Percentiles rank a stretch among this genome's conserved stretches.
phyloP scores from a whole-genome alignment of 176 grass and related monocot genomes.

The Coix lacrymajobi region DNA sequence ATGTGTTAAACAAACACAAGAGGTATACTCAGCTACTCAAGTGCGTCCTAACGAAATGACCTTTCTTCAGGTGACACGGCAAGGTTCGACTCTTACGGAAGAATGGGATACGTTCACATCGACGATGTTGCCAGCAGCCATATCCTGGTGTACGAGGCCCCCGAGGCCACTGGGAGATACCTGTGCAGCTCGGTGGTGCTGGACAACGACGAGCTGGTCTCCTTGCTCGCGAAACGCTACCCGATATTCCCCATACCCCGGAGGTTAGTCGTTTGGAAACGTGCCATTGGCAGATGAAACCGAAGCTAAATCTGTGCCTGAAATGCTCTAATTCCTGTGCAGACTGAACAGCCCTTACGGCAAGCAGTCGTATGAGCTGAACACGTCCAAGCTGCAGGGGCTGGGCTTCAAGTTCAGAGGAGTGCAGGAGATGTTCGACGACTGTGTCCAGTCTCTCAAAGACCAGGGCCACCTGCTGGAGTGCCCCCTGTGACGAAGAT shows the following conservation, averaged over 20 bases:
- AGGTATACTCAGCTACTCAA: background rate
- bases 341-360: conserved; percentile 56
- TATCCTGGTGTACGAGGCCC: conserved; percentile 75
- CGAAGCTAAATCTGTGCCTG: background rate
- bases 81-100: conserved; percentile 72
- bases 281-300: background rate
- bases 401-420: conserved; percentile 81
- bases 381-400: conserved; percentile 67
- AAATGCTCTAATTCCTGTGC: background rate
- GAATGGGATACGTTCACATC: conserved; percentile 95
- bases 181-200: conserved; percentile 74
- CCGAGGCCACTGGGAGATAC: conserved; percentile 59
- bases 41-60: background rate
- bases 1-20: background rate
- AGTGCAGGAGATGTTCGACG: conserved; percentile 76
- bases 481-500: conserved; percentile 29
- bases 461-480: conserved; percentile 63
- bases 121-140: conserved; percentile 82
- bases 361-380: conserved; percentile 54
- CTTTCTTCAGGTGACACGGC: conserved; percentile 58
- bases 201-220: conserved; percentile 56
- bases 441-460: conserved; percentile 67
- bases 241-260: conserved; percentile 65
- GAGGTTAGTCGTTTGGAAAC: conserved; percentile 35
- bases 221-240: conserved; percentile 56